A percentile compares a stretch with the other conserved stretches of the same genome.
Evolutionary conservation across 2,329 filamentous ascomycete species (phyloP).

Genomic region (Arthrinium phaeospermum): DNA sequence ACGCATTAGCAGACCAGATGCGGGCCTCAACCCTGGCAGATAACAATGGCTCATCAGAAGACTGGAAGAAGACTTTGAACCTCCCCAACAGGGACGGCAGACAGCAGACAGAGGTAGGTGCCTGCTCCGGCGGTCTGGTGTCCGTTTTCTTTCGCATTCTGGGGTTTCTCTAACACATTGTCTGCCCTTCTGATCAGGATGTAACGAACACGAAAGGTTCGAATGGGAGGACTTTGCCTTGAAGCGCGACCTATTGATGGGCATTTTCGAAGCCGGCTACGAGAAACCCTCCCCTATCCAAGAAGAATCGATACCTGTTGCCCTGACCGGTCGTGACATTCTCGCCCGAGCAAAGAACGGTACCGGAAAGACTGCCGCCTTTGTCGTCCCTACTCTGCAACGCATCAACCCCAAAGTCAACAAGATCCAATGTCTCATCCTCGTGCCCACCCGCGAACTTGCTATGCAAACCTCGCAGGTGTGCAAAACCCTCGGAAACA

Average conservation of each 20-base stretch:
- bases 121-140: conserved; percentile 13
- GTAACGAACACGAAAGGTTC: conserved; percentile 96
- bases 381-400: conserved; percentile 93
- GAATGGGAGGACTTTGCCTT: conserved; percentile 98
- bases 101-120: conserved; percentile 77
- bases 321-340: conserved; percentile 92
- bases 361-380: conserved; percentile 97
- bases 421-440: conserved; percentile 95
- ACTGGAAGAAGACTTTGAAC: conserved; percentile 79
- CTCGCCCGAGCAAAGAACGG: conserved; percentile 97
- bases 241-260: conserved; percentile 95
- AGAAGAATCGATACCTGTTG: conserved; percentile 98
- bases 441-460: conserved; percentile 95
- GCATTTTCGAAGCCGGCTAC: conserved; percentile 98
- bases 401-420: conserved; percentile 95
- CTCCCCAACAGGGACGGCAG: conserved; percentile 76
- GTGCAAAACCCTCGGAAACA: conserved; percentile 97
- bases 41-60: conserved; percentile 49
- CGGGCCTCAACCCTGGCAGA: conserved; percentile 52
- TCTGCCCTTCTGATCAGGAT: conserved; percentile 64
- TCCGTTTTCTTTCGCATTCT: neutral
- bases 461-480: conserved; percentile 99
- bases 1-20: conserved; percentile 35
- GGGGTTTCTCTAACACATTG: neutral
- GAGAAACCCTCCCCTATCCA: conserved; percentile 99